Percentiles rank a stretch among this genome's conserved stretches.
Conservation (phyloP, 768 basidiomycete species). For the Trichaptum fuscoviolaceum region DNA sequence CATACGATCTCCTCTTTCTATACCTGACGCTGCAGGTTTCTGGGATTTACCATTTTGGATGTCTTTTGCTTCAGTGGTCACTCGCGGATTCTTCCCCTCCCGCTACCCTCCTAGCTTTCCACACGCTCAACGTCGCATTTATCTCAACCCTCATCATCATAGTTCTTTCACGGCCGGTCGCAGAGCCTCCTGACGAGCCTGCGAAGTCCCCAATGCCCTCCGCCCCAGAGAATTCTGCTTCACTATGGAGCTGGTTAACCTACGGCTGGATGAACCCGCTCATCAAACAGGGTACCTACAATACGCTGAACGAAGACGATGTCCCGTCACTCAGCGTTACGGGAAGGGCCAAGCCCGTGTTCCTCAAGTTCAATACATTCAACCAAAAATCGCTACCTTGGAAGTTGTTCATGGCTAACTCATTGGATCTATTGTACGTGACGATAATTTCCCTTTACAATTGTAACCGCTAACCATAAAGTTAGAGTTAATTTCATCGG, state of each 20-base stretch:
- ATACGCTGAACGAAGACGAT: conserved; percentile 63
- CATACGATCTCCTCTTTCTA: conserved; percentile 59
- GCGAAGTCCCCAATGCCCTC: conserved; percentile 22
- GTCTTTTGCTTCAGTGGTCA: conserved; percentile 42
- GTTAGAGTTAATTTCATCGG: conserved; percentile 41
- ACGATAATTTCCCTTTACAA: not conserved
- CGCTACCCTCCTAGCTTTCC: conserved; percentile 3
- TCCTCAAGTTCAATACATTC: conserved; percentile 37
- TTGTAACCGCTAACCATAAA: not conserved
- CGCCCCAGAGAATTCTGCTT: conserved; percentile 71
- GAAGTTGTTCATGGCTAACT: conserved; percentile 41
- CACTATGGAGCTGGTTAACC: conserved; percentile 65
- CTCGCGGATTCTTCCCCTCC: conserved; percentile 39
- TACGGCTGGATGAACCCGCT: conserved; percentile 71
- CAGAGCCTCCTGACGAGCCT: not conserved
- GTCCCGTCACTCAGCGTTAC: conserved; percentile 70
- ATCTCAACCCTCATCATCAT: not conserved
- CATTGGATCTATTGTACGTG: conserved; percentile 36
- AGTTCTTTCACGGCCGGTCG: not conserved
- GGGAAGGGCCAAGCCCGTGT: conserved; percentile 60
- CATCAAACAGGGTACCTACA: conserved; percentile 36
- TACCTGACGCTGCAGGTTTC: conserved; percentile 46
- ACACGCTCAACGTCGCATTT: not conserved
- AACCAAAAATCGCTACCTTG: conserved; percentile 35
- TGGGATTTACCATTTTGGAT: conserved; percentile 46